phyloP scores from a whole-genome alignment of 163 green algal genomes.

The Trebouxiophyceae sp. region DNA sequence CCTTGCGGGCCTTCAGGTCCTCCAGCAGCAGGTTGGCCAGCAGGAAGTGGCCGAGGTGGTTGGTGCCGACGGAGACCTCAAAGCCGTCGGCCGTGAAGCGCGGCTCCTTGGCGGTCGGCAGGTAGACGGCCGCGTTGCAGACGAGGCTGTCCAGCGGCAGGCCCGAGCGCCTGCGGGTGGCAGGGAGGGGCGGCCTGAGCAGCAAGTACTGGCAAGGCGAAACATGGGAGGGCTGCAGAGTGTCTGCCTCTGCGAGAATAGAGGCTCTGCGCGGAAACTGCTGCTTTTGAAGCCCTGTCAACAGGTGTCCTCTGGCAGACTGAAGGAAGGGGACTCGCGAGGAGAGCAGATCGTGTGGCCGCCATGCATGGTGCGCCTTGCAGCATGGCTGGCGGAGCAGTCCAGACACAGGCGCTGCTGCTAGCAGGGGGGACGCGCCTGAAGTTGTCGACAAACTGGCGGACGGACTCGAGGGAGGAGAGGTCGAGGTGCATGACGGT shows the following conservation, averaged over 20 bases:
- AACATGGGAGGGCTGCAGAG: too few relatives aligned
- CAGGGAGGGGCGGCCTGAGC: too few relatives aligned
- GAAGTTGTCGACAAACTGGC: slow-evolving; percentile 74
- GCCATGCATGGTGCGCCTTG: neutral
- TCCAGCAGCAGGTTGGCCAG: slow-evolving; percentile 78
- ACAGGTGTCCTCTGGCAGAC: too few relatives aligned
- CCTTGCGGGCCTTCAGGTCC: slow-evolving; percentile 56
- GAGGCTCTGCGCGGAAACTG: too few relatives aligned
- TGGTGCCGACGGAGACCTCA: slow-evolving; percentile 61
- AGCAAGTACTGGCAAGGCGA: too few relatives aligned
- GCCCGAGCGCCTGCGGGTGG: slow-evolving; percentile 23
- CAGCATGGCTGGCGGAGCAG: neutral
- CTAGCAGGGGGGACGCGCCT: too few relatives aligned
- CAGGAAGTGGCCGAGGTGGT: slow-evolving; percentile 94
- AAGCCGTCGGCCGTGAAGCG: slow-evolving; percentile 75
- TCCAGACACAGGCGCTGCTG: too few relatives aligned
- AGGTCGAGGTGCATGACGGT: slow-evolving; percentile 88
- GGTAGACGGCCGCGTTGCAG: slow-evolving; percentile 91
- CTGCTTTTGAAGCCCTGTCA: too few relatives aligned
- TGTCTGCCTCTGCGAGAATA: too few relatives aligned
- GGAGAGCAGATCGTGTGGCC: neutral
- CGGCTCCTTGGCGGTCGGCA: slow-evolving; percentile 79
- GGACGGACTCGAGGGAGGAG: slow-evolving; percentile 64
- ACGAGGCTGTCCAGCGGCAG: slow-evolving; percentile 72
- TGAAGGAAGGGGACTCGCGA: too few relatives aligned